Percentiles rank a stretch among this genome's conserved stretches.
These are phyloP conservation scores for Trichoderma cornu-damae DNA, from an alignment of 2,329 filamentous ascomycete species.

Conservation along the genomic window DNA sequence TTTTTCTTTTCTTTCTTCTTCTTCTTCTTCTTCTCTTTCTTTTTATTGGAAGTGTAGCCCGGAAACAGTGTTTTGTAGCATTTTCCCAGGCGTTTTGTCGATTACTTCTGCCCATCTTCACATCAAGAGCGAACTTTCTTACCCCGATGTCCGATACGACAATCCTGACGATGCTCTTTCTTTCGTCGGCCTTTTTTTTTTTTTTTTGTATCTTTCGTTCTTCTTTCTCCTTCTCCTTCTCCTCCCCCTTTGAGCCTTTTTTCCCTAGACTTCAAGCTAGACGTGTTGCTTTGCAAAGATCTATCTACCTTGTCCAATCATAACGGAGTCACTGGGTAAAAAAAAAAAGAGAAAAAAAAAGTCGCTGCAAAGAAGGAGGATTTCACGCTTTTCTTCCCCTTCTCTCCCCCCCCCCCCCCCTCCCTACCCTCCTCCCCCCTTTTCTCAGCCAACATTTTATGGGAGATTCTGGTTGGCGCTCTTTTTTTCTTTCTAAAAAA, in stretches of 20 bases:
- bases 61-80: constrained; percentile 35
- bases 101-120: constrained; percentile 18
- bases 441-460: neutral
- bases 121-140: constrained; percentile 20
- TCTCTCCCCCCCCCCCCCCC: too few relatives aligned
- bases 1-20: constrained; percentile 12
- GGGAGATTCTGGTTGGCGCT: constrained; percentile 16
- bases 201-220: neutral
- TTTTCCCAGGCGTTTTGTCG: constrained; percentile 34
- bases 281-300: neutral
- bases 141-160: constrained; percentile 6
- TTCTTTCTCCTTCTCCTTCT: neutral
- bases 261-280: neutral
- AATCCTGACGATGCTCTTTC: constrained; percentile 20
- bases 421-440: neutral
- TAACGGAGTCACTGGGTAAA: neutral
- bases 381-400: neutral
- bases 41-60: constrained; percentile 29
- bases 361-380: neutral
- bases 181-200: constrained; percentile 4
- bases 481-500: too few relatives aligned
- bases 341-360: too few relatives aligned
- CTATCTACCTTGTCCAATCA: neutral
- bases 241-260: neutral
- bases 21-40: neutral